Base-by-base conservation (phyloP, 2,329 filamentous ascomycete species). In the Arthrobotrys pseudoclavata region DNA sequence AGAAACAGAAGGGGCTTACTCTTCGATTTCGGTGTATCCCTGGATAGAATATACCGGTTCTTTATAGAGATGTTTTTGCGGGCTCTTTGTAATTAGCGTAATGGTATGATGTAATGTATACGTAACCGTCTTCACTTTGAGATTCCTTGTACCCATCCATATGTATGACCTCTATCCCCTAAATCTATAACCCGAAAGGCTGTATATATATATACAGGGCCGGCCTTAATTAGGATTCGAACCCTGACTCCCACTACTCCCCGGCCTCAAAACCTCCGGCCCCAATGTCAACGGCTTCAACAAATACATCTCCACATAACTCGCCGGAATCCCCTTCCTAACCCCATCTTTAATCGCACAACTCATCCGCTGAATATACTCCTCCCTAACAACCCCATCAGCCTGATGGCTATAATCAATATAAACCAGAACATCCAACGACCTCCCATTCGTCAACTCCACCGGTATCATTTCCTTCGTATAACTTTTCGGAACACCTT, bases 401-500 rank as follows among this genome's bases (percentile, higher is more conserved):
- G 12, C n/a, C n/a, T 10, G 60, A 13, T 50, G 57, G 4, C 42
- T 74, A 20, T 26, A n/a, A 42, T 81, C 80, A 2, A 81, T 60
- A 64, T 81, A 81, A 22, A 80, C 76, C 22, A 80, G 42, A n/a
- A 57, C 76, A 67, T 67, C 26, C 45, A 72, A 22, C 63, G 10
- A 55, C 52, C 37, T 60, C 64, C 66, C 31, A 50, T 66, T n/a
- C 53, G 24, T n/a, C 13, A 87, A 85, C 18, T 85, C 83, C 2
- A 86, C 85, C 0, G 81, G 48, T 0, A 87, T 80, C 22, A 63
- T 66, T 10, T 68, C 29, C 40, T 91, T 91, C 52, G 86, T 85
- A 81, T 92, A 92, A 0, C 86, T 86, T 0, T 81, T 80, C 0
- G 89, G 89, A 0, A 92, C 90, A 47, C 89, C 90, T 83, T 92